These are phyloP conservation scores for Chalciporus sphaerocephalus DNA, from an alignment of 768 basidiomycete genomes.

Conservation along the genomic window DNA sequence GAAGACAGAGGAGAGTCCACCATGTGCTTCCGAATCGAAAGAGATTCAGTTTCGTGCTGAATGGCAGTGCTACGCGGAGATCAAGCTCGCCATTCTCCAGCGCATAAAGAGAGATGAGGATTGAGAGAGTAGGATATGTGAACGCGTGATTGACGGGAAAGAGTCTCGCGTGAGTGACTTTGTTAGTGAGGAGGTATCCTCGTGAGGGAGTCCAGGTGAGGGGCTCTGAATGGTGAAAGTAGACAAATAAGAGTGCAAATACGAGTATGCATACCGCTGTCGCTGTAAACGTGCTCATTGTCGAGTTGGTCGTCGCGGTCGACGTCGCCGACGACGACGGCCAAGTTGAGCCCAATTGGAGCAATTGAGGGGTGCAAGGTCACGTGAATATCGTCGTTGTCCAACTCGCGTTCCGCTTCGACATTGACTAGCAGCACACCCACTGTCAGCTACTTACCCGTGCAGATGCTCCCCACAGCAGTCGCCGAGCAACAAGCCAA, in stretches of 20 bases:
- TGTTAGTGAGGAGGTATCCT: constrained; percentile 48
- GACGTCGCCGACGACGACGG: not conserved
- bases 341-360: too few relatives aligned
- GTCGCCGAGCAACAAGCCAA: constrained; percentile 20
- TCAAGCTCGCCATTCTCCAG: constrained; percentile 37
- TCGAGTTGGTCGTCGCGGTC: too few relatives aligned
- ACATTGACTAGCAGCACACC: too few relatives aligned
- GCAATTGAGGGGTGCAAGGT: not conserved
- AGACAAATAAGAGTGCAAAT: not conserved
- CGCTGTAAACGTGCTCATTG: too few relatives aligned
- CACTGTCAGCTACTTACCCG: too few relatives aligned
- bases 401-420: too few relatives aligned
- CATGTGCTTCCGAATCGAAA: constrained; percentile 51
- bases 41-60: constrained; percentile 17
- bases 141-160: constrained; percentile 55
- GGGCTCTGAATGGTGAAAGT: not conserved
- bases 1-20: constrained; percentile 45
- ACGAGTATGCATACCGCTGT: not conserved
- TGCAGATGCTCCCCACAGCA: constrained; percentile 11
- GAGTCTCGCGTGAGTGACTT: constrained; percentile 50
- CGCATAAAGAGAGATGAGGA: constrained; percentile 53
- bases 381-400: too few relatives aligned
- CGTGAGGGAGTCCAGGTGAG: not conserved
- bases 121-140: constrained; percentile 53
- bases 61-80: too few relatives aligned